These are phyloP conservation scores for Alloteropsis angusta DNA, from an alignment of 202 grass and related monocot genomes.

Conservation along the genomic window DNA sequence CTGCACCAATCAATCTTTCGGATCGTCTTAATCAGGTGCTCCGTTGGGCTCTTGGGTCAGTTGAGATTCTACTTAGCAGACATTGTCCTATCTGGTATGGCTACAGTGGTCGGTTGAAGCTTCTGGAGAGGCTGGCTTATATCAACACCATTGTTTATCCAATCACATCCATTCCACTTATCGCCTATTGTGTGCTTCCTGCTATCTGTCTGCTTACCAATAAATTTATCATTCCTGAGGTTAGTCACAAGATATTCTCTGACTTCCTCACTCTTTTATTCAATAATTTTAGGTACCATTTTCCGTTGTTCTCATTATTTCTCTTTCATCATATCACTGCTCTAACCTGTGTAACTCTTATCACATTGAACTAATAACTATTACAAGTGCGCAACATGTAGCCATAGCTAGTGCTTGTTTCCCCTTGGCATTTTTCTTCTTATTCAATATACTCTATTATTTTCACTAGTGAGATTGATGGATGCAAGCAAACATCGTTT, in stretches of 20 bases:
- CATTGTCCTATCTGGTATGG: background rate
- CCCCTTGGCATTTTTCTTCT: background rate
- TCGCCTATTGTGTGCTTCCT: background rate
- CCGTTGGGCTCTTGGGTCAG: background rate
- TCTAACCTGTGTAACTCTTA: background rate
- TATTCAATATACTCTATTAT: background rate
- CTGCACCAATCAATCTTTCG: background rate
- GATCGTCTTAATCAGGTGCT: background rate
- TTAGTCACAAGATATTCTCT: background rate
- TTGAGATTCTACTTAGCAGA: background rate
- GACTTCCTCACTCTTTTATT: background rate
- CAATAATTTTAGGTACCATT: background rate
- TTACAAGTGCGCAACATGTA: background rate
- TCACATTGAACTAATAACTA: background rate
- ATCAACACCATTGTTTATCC: background rate
- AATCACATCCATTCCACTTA: background rate
- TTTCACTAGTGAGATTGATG: background rate
- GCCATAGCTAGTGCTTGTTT: background rate
- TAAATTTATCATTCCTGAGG: background rate
- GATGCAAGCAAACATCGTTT: background rate
- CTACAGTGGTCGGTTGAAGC: background rate
- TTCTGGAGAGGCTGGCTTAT: background rate
- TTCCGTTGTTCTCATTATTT: background rate
- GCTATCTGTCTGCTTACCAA: background rate
- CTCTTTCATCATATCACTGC: background rate